Conservation (phyloP, 169 alveolate genomes). For the Cryptosporidium meleagridis region DNA sequence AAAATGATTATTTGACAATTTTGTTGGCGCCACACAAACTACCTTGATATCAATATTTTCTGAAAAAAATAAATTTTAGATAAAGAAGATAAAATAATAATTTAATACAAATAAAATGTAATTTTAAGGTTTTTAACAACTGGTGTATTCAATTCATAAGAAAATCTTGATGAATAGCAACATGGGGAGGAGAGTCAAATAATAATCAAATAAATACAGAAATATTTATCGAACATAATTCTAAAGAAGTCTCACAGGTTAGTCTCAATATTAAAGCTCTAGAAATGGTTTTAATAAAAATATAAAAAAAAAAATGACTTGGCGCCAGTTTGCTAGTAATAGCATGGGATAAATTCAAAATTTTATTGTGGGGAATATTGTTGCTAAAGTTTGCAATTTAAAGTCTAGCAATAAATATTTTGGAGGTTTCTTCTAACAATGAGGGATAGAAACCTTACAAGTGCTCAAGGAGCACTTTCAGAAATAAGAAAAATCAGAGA, state of each 20-base stretch:
- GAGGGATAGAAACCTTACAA: conserved; percentile 9
- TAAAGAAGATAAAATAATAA: background rate
- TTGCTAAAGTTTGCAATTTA: background rate
- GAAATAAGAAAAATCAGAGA: conserved; percentile 51
- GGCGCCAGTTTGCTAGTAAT: conserved; percentile 23
- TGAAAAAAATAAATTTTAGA: background rate
- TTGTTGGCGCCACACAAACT: background rate
- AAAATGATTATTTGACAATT: background rate
- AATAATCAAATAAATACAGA: no score
- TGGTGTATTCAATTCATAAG: background rate
- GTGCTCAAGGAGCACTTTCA: conserved; percentile 61
- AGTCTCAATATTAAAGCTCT: background rate
- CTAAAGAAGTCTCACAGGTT: background rate
- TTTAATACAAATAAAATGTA: background rate
- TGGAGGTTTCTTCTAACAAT: conserved; percentile 4
- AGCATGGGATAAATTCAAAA: background rate
- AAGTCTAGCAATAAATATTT: background rate
- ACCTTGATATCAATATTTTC: background rate
- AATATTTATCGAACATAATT: no score
- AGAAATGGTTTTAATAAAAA: background rate
- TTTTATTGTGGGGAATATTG: conserved; percentile 7
- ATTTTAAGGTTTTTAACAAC: background rate
- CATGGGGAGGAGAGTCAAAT: background rate
- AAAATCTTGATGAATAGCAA: background rate
- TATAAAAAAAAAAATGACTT: background rate